Evolutionary conservation across 345 rosid genomes (phyloP).

Genomic region (Barbarea vulgaris): DNA sequence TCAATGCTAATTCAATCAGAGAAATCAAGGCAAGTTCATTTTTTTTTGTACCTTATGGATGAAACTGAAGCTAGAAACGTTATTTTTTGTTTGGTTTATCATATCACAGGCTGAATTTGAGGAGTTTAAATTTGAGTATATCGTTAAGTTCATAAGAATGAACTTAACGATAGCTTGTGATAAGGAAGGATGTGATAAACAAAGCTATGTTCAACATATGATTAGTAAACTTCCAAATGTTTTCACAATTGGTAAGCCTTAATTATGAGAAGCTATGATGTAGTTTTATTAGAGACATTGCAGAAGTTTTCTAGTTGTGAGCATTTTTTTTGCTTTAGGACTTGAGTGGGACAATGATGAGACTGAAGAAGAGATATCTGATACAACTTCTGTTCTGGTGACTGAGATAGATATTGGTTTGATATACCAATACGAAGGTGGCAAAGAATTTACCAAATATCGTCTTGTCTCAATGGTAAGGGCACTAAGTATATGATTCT

Average conservation of each 20-base stretch:
- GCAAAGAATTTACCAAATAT: neutral
- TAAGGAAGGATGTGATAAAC: conserved; percentile 15
- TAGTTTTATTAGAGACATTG: neutral
- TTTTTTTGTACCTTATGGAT: too few relatives aligned
- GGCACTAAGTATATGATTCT: neutral
- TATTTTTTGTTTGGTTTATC: too few relatives aligned
- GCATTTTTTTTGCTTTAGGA: neutral
- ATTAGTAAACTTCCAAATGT: conserved; percentile 1
- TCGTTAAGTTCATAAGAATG: too few relatives aligned
- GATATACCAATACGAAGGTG: conserved; percentile 15
- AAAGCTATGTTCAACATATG: neutral
- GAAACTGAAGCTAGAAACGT: too few relatives aligned
- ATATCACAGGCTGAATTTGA: too few relatives aligned
- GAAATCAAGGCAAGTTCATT: neutral
- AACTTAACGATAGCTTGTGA: too few relatives aligned
- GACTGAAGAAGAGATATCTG: neutral
- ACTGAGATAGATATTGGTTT: conserved; percentile 7
- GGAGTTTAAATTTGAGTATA: too few relatives aligned
- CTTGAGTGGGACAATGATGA: conserved; percentile 27
- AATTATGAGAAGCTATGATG: neutral
- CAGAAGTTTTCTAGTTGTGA: neutral
- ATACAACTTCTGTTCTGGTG: neutral
- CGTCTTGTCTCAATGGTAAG: conserved; percentile 26
- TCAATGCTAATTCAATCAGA: conserved; percentile 11
- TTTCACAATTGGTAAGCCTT: conserved; percentile 22